A percentile compares a stretch with the other conserved stretches of the same genome.
Conservation (phyloP, 352 stramenopile genomes). For the Phytophthora lateralis region DNA sequence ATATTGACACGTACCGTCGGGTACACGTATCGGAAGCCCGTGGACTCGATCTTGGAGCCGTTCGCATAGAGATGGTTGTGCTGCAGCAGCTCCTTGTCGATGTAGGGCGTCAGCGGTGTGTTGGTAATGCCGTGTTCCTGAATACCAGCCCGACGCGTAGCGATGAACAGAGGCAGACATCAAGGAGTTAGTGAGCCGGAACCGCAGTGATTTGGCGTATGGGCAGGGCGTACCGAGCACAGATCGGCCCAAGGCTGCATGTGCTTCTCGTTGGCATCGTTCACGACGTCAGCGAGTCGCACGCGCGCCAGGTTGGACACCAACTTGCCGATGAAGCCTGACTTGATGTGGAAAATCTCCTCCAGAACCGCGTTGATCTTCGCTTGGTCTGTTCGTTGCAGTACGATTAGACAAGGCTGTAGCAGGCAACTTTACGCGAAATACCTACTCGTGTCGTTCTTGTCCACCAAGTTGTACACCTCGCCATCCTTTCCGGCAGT, state of each 20-base stretch:
- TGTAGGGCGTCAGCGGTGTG: slow-evolving; percentile 87
- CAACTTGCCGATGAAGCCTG: slow-evolving; percentile 86
- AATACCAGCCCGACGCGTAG: slow-evolving; percentile 7
- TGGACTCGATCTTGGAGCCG: slow-evolving; percentile 79
- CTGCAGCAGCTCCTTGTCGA: slow-evolving; percentile 87
- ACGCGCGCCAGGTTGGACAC: slow-evolving; percentile 84
- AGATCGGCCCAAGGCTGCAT: slow-evolving; percentile 89
- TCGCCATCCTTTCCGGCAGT: slow-evolving; percentile 53
- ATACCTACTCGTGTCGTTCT: slow-evolving; percentile 82
- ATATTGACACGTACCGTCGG: slow-evolving; percentile 49
- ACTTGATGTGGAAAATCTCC: slow-evolving; percentile 83
- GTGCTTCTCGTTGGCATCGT: slow-evolving; percentile 91
- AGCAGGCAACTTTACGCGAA: background rate
- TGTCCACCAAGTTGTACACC: slow-evolving; percentile 88
- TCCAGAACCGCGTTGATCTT: slow-evolving; percentile 82
- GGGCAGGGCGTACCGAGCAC: slow-evolving; percentile 47
- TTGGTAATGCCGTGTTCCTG: slow-evolving; percentile 82
- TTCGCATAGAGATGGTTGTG: slow-evolving; percentile 85
- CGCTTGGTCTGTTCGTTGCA: slow-evolving; percentile 54
- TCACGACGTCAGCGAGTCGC: slow-evolving; percentile 78
- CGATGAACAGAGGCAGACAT: slow-evolving; percentile 18
- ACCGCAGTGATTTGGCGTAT: background rate
- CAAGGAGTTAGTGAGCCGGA: slow-evolving; percentile 3
- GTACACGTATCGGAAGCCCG: slow-evolving; percentile 76
- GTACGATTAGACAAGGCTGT: slow-evolving; percentile 2